Percentiles rank a stretch among this genome's conserved stretches.
Evolutionary conservation across 2,329 filamentous ascomycete species (phyloP).

Genomic region (Fusarium solani-melongenae): DNA sequence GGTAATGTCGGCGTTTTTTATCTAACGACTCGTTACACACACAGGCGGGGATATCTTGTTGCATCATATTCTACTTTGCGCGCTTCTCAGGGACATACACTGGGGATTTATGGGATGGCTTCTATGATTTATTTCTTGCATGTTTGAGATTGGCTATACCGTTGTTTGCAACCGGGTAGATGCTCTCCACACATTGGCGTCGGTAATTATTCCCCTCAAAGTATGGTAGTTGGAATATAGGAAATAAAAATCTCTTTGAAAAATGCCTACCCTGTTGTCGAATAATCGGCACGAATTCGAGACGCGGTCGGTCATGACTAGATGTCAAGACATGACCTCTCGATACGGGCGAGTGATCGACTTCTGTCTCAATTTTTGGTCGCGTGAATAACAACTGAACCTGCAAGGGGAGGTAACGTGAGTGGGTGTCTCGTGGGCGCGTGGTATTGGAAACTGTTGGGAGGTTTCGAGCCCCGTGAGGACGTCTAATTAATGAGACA

Average conservation of each 20-base stretch:
- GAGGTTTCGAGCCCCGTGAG: not conserved
- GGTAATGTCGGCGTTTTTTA: slow-evolving; percentile 27
- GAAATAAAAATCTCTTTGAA: slow-evolving; percentile 11
- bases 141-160: slow-evolving; percentile 20
- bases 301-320: not conserved
- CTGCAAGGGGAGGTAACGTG: not conserved
- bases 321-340: not conserved
- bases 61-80: slow-evolving; percentile 12
- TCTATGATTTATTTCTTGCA: not conserved
- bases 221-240: slow-evolving; percentile 15
- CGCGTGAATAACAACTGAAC: not conserved
- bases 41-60: slow-evolving; percentile 10
- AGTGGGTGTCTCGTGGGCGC: not conserved
- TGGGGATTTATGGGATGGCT: slow-evolving; percentile 11
- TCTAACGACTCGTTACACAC: slow-evolving; percentile 21
- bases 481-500: not conserved
- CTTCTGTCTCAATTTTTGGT: slow-evolving; percentile 5
- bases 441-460: not conserved
- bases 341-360: not conserved
- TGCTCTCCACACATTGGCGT: slow-evolving; percentile 20
- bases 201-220: slow-evolving; percentile 27
- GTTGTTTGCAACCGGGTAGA: slow-evolving; percentile 15
- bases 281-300: not conserved
- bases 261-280: not conserved
- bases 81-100: slow-evolving; percentile 24